Evolutionary conservation across 2,329 filamentous ascomycete species (phyloP), one percentile per base, ranked within the genome.

Genomic region (Mollisia scopiformis): DNA sequence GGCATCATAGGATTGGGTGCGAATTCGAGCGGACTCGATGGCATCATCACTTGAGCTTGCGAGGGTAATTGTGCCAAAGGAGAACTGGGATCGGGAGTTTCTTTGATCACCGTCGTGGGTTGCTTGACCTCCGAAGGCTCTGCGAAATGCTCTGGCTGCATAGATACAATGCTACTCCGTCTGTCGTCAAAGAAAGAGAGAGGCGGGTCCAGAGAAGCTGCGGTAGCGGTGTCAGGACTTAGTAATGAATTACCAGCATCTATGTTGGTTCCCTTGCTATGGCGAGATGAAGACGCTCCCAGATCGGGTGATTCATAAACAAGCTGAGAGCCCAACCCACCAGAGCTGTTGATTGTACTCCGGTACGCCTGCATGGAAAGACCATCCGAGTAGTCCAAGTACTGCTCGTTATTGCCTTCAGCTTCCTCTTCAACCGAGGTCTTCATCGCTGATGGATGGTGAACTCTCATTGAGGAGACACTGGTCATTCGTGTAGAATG

Each of bases 401-500:
- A 23, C 43, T 30, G 30, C 7, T 16, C 11, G 14, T 28, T 28
- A 28, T 28, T 23, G 28, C 28, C 2, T 11, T 47, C 25, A 23
- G 41, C 19, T 16, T 47, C 49, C 6, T 30, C 50, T 35, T 55
- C 50, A 46, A 35, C 39, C 4, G 46, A 25, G 13, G 28, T n/a
- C 5, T 31, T 37, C 0, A 55, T 62, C 5, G 21, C 60, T 7
- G 64, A 67, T 1, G 66, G 55, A 55, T 61, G 68, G 47, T 70
- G 57, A 1, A 70, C 67, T 21, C 60, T 58, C 28, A 69, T 47
- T 6, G 67, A 69, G 8, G 67, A 70, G 2, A 67, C 59, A 57
- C 62, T 67, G 25, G 65, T 67, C 66, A 63, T 64, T n/a, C 64
- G 66, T n/a, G 67, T 66, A 50, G 56, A 62, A 33, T 59, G 63